Percentiles rank a stretch among this genome's conserved stretches.
phyloP scores from a whole-genome alignment of 768 basidiomycete genomes.

The Trichaptum fuscoviolaceum region DNA sequence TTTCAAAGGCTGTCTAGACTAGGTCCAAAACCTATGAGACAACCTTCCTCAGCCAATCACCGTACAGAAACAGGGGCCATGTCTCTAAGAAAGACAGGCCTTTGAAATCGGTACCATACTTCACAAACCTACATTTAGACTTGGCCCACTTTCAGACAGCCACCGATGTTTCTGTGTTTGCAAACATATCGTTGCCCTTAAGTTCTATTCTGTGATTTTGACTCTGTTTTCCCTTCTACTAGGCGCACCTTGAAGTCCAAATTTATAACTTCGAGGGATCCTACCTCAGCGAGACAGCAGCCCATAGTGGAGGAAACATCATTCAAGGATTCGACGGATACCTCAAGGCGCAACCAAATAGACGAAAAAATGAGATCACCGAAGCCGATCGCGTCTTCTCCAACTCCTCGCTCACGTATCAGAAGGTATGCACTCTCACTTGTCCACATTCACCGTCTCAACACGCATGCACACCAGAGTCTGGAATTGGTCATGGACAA shows the following conservation, averaged over 20 bases:
- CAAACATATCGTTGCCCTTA: neutral
- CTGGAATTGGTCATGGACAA: slow-evolving; percentile 71
- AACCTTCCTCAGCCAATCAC: too few relatives aligned
- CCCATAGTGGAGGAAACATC: slow-evolving; percentile 78
- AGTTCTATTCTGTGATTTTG: neutral
- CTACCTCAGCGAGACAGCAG: slow-evolving; percentile 74
- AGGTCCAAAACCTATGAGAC: too few relatives aligned
- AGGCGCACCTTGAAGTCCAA: slow-evolving; percentile 76
- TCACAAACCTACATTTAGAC: too few relatives aligned
- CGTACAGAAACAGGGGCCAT: too few relatives aligned
- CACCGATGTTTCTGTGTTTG: too few relatives aligned
- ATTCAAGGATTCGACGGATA: slow-evolving; percentile 86
- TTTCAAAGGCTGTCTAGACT: too few relatives aligned
- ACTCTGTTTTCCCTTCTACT: neutral
- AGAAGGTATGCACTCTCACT: slow-evolving; percentile 45
- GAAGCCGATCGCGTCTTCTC: slow-evolving; percentile 81
- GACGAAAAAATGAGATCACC: slow-evolving; percentile 70
- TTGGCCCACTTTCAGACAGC: too few relatives aligned
- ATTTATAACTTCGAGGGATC: slow-evolving; percentile 73
- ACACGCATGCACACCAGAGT: slow-evolving; percentile 50
- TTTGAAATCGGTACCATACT: too few relatives aligned
- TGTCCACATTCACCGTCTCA: too few relatives aligned
- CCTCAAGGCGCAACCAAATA: slow-evolving; percentile 69
- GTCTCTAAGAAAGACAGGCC: too few relatives aligned
- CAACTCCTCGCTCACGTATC: slow-evolving; percentile 70